phyloP scores from a whole-genome alignment of 495 filamentous ascomycete species.

The Talaromyces stipitatus region DNA sequence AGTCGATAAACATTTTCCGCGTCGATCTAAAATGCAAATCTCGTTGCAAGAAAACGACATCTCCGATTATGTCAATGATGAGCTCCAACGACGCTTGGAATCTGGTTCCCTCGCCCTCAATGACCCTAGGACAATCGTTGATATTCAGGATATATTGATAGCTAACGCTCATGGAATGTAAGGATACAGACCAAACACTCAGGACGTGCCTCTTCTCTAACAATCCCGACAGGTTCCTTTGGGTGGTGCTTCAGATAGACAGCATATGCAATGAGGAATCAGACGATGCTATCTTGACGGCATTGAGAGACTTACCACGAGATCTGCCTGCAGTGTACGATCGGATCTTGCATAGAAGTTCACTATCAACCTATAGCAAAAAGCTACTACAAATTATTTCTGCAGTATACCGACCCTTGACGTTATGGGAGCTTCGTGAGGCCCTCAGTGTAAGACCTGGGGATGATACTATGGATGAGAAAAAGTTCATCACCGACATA shows the following conservation, averaged over 20 bases:
- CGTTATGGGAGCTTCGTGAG: constrained; percentile 32
- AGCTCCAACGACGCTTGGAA: constrained; percentile 23
- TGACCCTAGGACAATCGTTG: constrained; percentile 27
- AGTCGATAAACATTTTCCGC: background rate
- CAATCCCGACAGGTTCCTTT: constrained; percentile 33
- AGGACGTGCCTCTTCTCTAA: background rate
- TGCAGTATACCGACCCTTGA: constrained; percentile 26
- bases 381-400: constrained; percentile 24
- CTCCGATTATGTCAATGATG: constrained; percentile 24
- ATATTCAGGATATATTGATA: constrained; percentile 7
- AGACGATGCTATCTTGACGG: constrained; percentile 29
- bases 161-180: constrained; percentile 2
- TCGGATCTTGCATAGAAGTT: background rate
- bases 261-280: constrained; percentile 28
- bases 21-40: background rate
- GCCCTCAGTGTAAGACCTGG: constrained; percentile 32
- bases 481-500: constrained; percentile 26
- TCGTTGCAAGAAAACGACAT: constrained; percentile 19
- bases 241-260: constrained; percentile 39
- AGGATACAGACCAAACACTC: background rate
- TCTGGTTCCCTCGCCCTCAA: constrained; percentile 22
- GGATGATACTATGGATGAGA: constrained; percentile 23
- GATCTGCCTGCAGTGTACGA: constrained; percentile 31
- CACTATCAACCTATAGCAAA: background rate
- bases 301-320: constrained; percentile 32